These are phyloP conservation scores for Hemisphaericaspora xylofermentans DNA, from an alignment of 1,139 yeast species.

Conservation along the genomic window DNA sequence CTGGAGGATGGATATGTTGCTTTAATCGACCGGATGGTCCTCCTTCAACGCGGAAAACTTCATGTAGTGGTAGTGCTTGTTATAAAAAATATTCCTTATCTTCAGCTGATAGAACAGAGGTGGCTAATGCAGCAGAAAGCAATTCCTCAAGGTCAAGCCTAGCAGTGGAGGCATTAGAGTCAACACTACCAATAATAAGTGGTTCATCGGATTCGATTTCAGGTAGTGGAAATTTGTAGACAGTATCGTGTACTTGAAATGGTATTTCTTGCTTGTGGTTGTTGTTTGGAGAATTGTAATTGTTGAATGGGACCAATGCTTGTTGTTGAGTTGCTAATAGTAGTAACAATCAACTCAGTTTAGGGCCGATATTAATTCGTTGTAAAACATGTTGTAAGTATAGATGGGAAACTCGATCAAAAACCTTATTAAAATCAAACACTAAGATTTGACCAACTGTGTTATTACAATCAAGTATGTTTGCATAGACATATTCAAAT, in stretches of 20 bases:
- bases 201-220: too few relatives aligned
- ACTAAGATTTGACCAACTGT: background rate
- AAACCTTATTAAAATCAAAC: background rate
- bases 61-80: background rate
- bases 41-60: slow-evolving; percentile 1
- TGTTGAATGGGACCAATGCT: background rate
- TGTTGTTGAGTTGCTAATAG: background rate
- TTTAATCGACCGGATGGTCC: background rate
- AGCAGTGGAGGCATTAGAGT: too few relatives aligned
- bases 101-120: too few relatives aligned
- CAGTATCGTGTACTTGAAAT: too few relatives aligned
- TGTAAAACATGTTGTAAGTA: background rate
- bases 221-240: too few relatives aligned
- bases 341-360: background rate
- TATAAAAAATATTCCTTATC: background rate
- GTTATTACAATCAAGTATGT: background rate
- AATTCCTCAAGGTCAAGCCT: too few relatives aligned
- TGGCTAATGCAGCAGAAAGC: too few relatives aligned
- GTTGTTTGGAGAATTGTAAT: background rate
- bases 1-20: background rate
- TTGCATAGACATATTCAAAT: background rate
- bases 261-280: too few relatives aligned
- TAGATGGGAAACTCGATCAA: background rate
- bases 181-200: too few relatives aligned
- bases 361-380: background rate